A percentile compares a stretch with the other conserved stretches of the same genome.
Evolutionary conservation across 2,329 filamentous ascomycete species (phyloP).

Genomic region (Ophiosphaerella korrae): DNA sequence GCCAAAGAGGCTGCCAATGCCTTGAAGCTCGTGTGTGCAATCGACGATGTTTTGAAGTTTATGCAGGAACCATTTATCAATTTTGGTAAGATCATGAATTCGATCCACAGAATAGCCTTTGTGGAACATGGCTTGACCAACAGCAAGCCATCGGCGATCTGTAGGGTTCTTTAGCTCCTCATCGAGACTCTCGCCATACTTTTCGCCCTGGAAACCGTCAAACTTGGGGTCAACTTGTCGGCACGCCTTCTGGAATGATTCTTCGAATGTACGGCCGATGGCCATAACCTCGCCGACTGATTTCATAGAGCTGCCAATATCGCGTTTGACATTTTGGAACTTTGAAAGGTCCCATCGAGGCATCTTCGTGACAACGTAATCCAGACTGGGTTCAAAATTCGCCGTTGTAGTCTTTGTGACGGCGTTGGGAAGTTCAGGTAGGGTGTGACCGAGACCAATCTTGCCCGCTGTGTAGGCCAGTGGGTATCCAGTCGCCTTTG

Average conservation of each 20-base stretch:
- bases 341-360: slow-evolving; percentile 98
- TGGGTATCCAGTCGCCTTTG: slow-evolving; percentile 97
- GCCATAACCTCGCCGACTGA: slow-evolving; percentile 99
- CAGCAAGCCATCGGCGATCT: slow-evolving; percentile 94
- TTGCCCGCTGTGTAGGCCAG: slow-evolving; percentile 97
- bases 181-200: slow-evolving; percentile 86
- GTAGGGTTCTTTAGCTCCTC: slow-evolving; percentile 89
- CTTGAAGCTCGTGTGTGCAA: slow-evolving; percentile 83
- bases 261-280: slow-evolving; percentile 96
- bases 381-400: slow-evolving; percentile 96
- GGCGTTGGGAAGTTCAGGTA: slow-evolving; percentile 95
- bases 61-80: slow-evolving; percentile 99
- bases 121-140: slow-evolving; percentile 97
- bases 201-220: slow-evolving; percentile 91
- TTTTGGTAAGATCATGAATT: slow-evolving; percentile 93
- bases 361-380: slow-evolving; percentile 99
- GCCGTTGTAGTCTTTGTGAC: slow-evolving; percentile 98
- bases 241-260: slow-evolving; percentile 98
- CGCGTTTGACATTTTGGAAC: slow-evolving; percentile 97
- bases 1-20: slow-evolving; percentile 78
- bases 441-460: slow-evolving; percentile 92
- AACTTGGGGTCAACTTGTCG: slow-evolving; percentile 93
- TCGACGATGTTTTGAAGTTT: slow-evolving; percentile 98
- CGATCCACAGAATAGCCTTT: slow-evolving; percentile 92
- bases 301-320: slow-evolving; percentile 98